A percentile compares a stretch with the other conserved stretches of the same genome.
phyloP scores from a whole-genome alignment of 139 green algal species.

The Picochlorum sp. region DNA sequence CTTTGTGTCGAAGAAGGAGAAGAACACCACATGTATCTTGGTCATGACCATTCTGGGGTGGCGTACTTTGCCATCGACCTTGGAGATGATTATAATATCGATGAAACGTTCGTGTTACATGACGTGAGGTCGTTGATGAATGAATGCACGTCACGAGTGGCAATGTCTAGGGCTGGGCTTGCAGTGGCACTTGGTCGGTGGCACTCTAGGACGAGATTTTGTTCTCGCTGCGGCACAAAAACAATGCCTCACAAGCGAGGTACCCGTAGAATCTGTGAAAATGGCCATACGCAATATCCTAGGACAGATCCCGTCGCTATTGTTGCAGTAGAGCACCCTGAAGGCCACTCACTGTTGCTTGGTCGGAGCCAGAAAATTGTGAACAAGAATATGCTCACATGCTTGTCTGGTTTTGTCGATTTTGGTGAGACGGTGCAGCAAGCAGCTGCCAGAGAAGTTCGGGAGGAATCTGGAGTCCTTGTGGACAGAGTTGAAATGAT shows the following conservation, averaged over 20 bases:
- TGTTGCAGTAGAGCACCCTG: slow-evolving; percentile 64
- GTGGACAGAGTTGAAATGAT: slow-evolving; percentile 34
- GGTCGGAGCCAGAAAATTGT: slow-evolving; percentile 42
- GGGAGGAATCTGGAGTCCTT: slow-evolving; percentile 52
- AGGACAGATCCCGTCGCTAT: slow-evolving; percentile 77
- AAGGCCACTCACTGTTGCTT: slow-evolving; percentile 53
- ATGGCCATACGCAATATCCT: slow-evolving; percentile 58
- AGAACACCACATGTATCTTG: no score
- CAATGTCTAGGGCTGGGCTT: neutral
- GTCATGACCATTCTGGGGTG: no score
- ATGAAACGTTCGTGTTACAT: no score
- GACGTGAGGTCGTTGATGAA: no score
- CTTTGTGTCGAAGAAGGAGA: no score
- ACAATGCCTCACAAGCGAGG: slow-evolving; percentile 24
- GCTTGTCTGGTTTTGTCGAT: slow-evolving; percentile 71
- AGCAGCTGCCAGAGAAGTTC: slow-evolving; percentile 57
- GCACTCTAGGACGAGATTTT: neutral
- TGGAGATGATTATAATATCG: no score
- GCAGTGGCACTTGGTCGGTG: neutral
- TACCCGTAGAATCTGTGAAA: slow-evolving; percentile 49
- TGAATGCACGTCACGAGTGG: no score
- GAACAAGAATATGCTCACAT: slow-evolving; percentile 55
- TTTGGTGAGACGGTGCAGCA: slow-evolving; percentile 75
- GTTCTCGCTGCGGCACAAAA: neutral
- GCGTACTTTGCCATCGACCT: no score